phyloP scores from a whole-genome alignment of 169 alveolate species.

The Eimeria acervulina region DNA sequence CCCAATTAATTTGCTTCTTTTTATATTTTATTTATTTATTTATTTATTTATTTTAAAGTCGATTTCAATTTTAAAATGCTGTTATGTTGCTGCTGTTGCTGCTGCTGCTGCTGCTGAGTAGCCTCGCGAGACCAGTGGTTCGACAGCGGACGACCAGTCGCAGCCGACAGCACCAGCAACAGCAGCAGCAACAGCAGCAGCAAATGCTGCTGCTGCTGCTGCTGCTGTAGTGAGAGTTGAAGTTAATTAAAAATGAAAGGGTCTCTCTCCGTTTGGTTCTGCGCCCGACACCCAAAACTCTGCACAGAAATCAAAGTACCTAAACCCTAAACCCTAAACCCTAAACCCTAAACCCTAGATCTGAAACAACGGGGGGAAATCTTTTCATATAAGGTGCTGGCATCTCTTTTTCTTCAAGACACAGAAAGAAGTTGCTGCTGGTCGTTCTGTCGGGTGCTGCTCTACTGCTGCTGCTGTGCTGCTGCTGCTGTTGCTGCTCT shows the following conservation, averaged over 20 bases:
- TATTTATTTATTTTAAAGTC: no score
- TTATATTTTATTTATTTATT: no score
- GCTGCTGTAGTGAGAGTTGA: not conserved
- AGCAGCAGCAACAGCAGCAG: slow-evolving; percentile 25
- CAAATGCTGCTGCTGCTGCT: slow-evolving; percentile 17
- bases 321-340: slow-evolving; percentile 48
- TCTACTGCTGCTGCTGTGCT: no score
- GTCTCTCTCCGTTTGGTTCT: slow-evolving; percentile 17
- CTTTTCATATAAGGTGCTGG: not conserved
- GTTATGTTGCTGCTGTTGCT: not conserved
- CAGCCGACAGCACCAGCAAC: slow-evolving; percentile 25
- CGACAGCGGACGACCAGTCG: not conserved
- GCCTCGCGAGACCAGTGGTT: not conserved
- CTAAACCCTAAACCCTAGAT: slow-evolving; percentile 2
- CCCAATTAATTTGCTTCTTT: no score
- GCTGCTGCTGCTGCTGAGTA: not conserved
- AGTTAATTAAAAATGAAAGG: not conserved
- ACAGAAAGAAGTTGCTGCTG: not conserved
- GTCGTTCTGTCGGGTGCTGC: no score
- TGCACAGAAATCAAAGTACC: not conserved
- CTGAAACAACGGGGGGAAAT: not conserved
- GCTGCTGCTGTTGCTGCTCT: slow-evolving; percentile 14
- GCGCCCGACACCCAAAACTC: not conserved
- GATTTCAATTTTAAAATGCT: no score
- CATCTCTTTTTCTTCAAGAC: not conserved